Evolutionary conservation across 805 yeast genomes (phyloP).

Genomic region (Candida piceae): DNA sequence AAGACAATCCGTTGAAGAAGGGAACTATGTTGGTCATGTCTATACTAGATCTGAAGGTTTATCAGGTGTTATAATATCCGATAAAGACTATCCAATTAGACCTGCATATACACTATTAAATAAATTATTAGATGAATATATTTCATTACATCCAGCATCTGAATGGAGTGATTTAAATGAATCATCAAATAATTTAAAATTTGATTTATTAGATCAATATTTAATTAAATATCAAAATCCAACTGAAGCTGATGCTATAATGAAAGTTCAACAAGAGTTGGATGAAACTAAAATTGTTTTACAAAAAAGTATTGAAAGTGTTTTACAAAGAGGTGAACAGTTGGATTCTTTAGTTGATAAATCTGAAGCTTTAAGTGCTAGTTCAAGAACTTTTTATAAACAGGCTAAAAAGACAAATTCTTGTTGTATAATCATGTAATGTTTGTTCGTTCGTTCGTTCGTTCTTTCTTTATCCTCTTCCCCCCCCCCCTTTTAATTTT

Average conservation of each 20-base stretch:
- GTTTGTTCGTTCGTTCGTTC: background rate
- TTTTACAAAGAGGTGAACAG: conserved; percentile 93
- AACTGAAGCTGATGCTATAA: conserved; percentile 89
- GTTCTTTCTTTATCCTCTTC: conserved; percentile 1
- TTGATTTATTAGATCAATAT: conserved; percentile 61
- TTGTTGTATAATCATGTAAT: conserved; percentile 72
- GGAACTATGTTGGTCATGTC: conserved; percentile 85
- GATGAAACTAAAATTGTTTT: conserved; percentile 96
- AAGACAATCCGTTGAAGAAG: conserved; percentile 93
- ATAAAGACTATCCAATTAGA: conserved; percentile 93
- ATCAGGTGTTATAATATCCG: conserved; percentile 88
- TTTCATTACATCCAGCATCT: conserved; percentile 69
- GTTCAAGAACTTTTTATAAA: conserved; percentile 91
- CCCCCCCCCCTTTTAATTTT: background rate
- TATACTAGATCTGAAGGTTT: conserved; percentile 86
- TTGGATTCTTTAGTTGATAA: conserved; percentile 91
- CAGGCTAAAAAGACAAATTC: conserved; percentile 95
- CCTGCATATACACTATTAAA: conserved; percentile 93
- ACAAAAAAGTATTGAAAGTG: conserved; percentile 92
- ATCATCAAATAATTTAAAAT: conserved; percentile 40
- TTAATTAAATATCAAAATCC: conserved; percentile 92
- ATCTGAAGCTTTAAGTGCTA: conserved; percentile 83
- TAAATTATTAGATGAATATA: conserved; percentile 85
- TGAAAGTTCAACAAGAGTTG: conserved; percentile 96
- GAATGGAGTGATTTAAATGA: conserved; percentile 59